A percentile compares a stretch with the other conserved stretches of the same genome.
These are phyloP conservation scores for Trichoderma reesei DNA, from an alignment of 495 filamentous ascomycete species.

Conservation along the genomic window DNA sequence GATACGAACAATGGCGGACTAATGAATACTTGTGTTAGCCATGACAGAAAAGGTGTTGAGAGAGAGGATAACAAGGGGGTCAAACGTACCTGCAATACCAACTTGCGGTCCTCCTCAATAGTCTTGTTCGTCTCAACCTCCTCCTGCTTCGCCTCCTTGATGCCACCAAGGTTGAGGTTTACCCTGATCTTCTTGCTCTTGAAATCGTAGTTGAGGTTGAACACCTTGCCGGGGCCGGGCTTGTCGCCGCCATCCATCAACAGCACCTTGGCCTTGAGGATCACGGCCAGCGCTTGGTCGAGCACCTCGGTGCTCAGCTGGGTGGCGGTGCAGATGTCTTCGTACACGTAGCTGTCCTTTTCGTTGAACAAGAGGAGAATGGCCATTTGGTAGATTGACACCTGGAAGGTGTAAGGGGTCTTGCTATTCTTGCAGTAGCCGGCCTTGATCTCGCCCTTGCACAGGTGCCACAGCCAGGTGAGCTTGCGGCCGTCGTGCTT, in stretches of 20 bases:
- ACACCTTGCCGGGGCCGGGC: slow-evolving; percentile 63
- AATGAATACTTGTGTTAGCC: slow-evolving; percentile 20
- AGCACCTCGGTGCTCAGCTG: slow-evolving; percentile 68
- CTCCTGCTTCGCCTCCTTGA: slow-evolving; percentile 90
- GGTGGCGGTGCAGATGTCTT: slow-evolving; percentile 75
- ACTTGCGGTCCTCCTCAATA: slow-evolving; percentile 94
- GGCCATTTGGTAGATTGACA: slow-evolving; percentile 95
- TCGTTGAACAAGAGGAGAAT: slow-evolving; percentile 96
- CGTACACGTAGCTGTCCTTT: slow-evolving; percentile 70
- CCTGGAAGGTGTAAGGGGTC: slow-evolving; percentile 92
- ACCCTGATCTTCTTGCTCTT: slow-evolving; percentile 96
- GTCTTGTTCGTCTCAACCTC: slow-evolving; percentile 97
- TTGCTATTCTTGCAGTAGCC: slow-evolving; percentile 85
- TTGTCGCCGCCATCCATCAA: slow-evolving; percentile 50
- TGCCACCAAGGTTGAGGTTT: slow-evolving; percentile 90
- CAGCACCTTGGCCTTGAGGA: slow-evolving; percentile 87
- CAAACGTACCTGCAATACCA: slow-evolving; percentile 82
- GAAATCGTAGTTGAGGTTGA: slow-evolving; percentile 82
- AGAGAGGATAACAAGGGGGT: slow-evolving; percentile 1
- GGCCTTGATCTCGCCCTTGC: slow-evolving; percentile 91
- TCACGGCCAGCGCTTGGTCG: slow-evolving; percentile 72
- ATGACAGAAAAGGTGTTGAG: slow-evolving; percentile 7
- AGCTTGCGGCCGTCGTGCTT: slow-evolving; percentile 96
- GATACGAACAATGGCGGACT: slow-evolving; percentile 98
- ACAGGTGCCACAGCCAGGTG: slow-evolving; percentile 96